A percentile compares a stretch with the other conserved stretches of the same genome.
These are phyloP conservation scores for Sugiyamaella grinbergsii DNA, from an alignment of 1,139 yeast species.

Conservation along the genomic window DNA sequence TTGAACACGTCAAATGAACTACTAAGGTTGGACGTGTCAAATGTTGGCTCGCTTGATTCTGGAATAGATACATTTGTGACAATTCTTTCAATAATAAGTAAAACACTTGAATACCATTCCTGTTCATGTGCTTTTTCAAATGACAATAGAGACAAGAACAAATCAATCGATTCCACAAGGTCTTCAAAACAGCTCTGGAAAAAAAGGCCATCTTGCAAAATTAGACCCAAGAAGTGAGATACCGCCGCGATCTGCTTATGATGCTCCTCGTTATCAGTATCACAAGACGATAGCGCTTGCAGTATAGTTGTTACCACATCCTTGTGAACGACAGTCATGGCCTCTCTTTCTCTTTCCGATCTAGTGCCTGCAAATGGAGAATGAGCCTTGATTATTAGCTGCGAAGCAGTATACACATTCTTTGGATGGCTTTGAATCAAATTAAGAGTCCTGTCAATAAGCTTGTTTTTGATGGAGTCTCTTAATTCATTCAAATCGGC, in stretches of 20 bases:
- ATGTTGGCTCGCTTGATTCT: constrained; percentile 19
- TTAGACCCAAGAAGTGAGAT: constrained; percentile 51
- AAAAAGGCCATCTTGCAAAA: constrained; percentile 47
- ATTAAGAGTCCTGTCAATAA: constrained; percentile 53
- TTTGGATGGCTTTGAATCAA: constrained; percentile 56
- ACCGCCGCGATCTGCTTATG: constrained; percentile 48
- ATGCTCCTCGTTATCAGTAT: constrained; percentile 39
- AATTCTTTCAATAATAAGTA: constrained; percentile 38
- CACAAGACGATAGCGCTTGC: constrained; percentile 44
- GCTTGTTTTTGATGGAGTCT: constrained; percentile 40
- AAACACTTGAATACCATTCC: constrained; percentile 41
- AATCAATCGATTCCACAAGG: constrained; percentile 45
- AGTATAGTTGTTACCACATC: constrained; percentile 44
- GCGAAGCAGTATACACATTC: constrained; percentile 53
- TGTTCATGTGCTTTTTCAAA: constrained; percentile 27
- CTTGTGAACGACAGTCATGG: constrained; percentile 27
- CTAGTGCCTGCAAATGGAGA: constrained; percentile 26
- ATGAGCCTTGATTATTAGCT: constrained; percentile 48
- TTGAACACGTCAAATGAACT: constrained; percentile 22
- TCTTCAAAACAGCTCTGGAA: constrained; percentile 47
- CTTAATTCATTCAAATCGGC: constrained; percentile 50
- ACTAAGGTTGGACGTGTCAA: constrained; percentile 8
- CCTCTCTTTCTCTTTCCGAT: constrained; percentile 29
- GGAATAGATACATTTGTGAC: constrained; percentile 35
- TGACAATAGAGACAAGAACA: constrained; percentile 33